A percentile compares a stretch with the other conserved stretches of the same genome.
Evolutionary conservation across 306 rosid genomes (phyloP).

Genomic region (Canavalia gladiata): DNA sequence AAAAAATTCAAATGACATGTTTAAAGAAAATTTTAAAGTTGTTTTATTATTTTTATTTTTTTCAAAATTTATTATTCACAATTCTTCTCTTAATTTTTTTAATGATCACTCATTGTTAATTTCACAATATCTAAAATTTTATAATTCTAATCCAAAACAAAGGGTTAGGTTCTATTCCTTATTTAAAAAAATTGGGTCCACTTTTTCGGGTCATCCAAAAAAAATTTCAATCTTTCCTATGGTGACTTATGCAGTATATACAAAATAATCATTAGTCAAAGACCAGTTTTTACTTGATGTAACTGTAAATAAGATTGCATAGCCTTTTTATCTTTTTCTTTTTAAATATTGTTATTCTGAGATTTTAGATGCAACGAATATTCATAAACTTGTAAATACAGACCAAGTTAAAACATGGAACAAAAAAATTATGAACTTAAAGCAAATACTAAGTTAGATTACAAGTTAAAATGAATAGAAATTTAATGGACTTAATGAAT

Average conservation of each 20-base stretch:
- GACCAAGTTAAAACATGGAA: not conserved
- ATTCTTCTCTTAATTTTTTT: too few species aligned
- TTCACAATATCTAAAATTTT: too few species aligned
- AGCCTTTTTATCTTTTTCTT: not conserved
- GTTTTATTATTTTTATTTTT: too few species aligned
- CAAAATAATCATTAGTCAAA: not conserved
- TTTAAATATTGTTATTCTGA: not conserved
- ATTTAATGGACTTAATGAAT: not conserved
- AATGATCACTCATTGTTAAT: too few species aligned
- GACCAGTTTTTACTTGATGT: not conserved
- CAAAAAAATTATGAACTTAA: not conserved
- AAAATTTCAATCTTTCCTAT: not conserved
- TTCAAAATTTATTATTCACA: too few species aligned
- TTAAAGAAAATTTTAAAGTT: too few species aligned
- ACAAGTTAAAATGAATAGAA: constrained; percentile 3
- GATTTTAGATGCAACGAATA: not conserved
- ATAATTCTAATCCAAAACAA: too few species aligned
- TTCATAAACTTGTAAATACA: not conserved
- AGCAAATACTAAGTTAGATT: not conserved
- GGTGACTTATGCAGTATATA: not conserved
- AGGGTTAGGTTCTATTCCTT: not conserved
- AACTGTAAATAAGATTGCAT: not conserved
- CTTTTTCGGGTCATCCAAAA: too few species aligned
- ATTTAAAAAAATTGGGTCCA: not conserved
- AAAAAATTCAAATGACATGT: too few species aligned